Conservation (phyloP, 345 rosid species). For the Durio zibethinus region DNA sequence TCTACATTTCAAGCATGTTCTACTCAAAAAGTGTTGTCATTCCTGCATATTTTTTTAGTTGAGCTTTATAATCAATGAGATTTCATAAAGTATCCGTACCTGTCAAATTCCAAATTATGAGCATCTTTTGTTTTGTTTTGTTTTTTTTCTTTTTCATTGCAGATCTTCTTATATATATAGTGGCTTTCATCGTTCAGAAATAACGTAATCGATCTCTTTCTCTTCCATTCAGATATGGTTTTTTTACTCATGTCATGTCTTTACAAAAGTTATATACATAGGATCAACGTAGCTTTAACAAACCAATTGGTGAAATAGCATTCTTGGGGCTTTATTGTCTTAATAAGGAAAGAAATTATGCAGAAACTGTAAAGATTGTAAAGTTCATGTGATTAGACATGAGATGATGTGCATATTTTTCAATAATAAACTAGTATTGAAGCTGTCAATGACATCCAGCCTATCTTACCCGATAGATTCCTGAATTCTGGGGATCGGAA, state of each 20-base stretch:
- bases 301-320: not conserved
- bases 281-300: not conserved
- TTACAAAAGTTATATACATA: not conserved
- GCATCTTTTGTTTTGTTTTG: not conserved
- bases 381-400: conserved; percentile 4
- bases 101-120: conserved; percentile 2
- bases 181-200: not conserved
- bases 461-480: not conserved
- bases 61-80: conserved; percentile 5
- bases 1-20: conserved; percentile 33
- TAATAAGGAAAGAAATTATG: not conserved
- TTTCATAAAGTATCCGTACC: conserved; percentile 3
- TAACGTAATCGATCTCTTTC: not conserved
- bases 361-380: not conserved
- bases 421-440: not conserved
- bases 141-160: not conserved
- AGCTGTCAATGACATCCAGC: not conserved
- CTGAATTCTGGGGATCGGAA: not conserved
- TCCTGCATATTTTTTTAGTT: not conserved
- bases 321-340: not conserved
- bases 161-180: not conserved
- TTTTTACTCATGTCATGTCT: not conserved
- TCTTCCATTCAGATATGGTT: not conserved
- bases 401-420: conserved; percentile 7
- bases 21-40: conserved; percentile 6